phyloP scores from a whole-genome alignment of 345 rosid species.

The Dipteronia dyeriana region DNA sequence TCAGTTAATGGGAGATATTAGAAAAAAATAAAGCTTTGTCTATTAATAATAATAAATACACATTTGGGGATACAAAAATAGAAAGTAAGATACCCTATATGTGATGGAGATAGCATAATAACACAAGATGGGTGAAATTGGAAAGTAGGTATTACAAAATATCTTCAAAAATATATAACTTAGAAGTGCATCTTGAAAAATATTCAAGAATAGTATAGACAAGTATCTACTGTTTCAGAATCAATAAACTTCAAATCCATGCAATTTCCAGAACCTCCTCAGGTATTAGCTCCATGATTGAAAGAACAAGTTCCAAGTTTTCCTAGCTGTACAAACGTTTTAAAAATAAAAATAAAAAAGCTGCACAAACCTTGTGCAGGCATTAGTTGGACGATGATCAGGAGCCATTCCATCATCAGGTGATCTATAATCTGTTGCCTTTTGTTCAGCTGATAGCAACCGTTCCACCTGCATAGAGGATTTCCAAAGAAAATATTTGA shows the following conservation, averaged over 20 bases:
- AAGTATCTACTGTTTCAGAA: background rate
- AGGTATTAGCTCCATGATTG: background rate
- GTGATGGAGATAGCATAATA: background rate
- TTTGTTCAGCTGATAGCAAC: constrained; percentile 89
- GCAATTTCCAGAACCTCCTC: constrained; percentile 8
- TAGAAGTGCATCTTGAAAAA: background rate
- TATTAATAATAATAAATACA: background rate
- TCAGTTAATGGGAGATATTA: background rate
- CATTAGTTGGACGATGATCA: constrained; percentile 97
- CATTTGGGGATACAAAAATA: constrained; percentile 1
- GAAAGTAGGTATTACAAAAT: background rate
- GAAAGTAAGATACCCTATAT: background rate
- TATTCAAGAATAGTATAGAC: too few relatives aligned
- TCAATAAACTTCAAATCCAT: constrained; percentile 6
- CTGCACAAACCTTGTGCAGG: constrained; percentile 79
- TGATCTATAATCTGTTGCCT: constrained; percentile 85
- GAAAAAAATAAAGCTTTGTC: background rate
- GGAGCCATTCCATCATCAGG: constrained; percentile 95
- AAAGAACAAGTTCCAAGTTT: constrained; percentile 8
- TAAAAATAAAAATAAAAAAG: background rate
- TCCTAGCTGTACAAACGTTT: constrained; percentile 50
- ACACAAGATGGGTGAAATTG: background rate
- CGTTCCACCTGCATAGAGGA: constrained; percentile 69
- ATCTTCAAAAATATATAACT: background rate
- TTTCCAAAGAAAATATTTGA: constrained; percentile 16